Base-by-base conservation (phyloP, 2,329 filamentous ascomycete species). In the Ceratocystis huliohia region DNA sequence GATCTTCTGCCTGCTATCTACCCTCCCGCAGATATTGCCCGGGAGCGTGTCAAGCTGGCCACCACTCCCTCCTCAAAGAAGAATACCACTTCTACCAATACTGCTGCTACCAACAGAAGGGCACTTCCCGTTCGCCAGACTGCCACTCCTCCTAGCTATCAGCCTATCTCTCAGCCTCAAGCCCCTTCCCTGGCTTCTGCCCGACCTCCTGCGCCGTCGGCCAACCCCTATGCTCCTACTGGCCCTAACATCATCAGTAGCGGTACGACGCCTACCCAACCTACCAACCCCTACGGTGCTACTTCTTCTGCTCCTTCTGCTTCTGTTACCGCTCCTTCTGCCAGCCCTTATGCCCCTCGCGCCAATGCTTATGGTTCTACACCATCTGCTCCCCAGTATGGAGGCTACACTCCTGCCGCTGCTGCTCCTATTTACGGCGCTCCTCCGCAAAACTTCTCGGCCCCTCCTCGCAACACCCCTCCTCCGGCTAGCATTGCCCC, bases 1-100 rank as follows among this genome's bases (percentile, higher is more conserved):
- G 85, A 92, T 73, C 84, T 99, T 65, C 81, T 99, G 59, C 94
- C 94, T 17, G 78, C 82, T 50, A 85, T 86, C 70, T 96, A 96
- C 74, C 87, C 90, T 48, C 89, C 89, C 67, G 94, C 93, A 45
- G 91, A 96, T 70, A 83, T 94, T 70, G 90, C 93, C 33, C 84
- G 91, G 70, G 88, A 88, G 75, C 86, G 94, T 65, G 87, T 99
- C 71, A 88, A 86, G 76, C 83, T 93, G 72, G 92, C 94, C 1
- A 95, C 88, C 1, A 85, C 86, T 22, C 22, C 57, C n/a, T 57
- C 59, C 10, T 45, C 59, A 7, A 66, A 63, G 63, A 77, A 77
- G 70, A 70, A 73, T 64, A 45, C 44, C 20, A 50, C 73, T 41
- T 72, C 73, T 68, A 7, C 48, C 56, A 59, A 72, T 17, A 67